Evolutionary conservation across 1,284 basidiomycete genomes (phyloP).

Genomic region (Cyathus olla): DNA sequence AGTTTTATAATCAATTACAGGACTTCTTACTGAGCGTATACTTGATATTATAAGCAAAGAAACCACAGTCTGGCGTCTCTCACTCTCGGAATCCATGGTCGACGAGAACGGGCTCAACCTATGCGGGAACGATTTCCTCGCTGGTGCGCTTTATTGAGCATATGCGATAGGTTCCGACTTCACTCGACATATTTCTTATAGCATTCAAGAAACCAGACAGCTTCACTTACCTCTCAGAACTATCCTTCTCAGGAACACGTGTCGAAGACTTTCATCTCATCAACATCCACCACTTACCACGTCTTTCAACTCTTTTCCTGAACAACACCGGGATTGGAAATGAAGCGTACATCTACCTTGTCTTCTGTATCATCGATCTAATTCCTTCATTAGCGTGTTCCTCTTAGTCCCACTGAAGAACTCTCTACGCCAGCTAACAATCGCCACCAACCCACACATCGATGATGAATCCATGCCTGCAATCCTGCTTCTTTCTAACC

Average conservation of each 20-base stretch:
- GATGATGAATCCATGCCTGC: slow-evolving; percentile 67
- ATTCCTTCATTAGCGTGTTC: slow-evolving; percentile 57
- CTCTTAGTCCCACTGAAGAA: slow-evolving; percentile 65
- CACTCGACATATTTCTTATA: slow-evolving; percentile 28
- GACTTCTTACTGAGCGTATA: slow-evolving; percentile 51
- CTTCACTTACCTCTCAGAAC: slow-evolving; percentile 60
- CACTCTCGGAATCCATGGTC: slow-evolving; percentile 55
- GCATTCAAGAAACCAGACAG: slow-evolving; percentile 62
- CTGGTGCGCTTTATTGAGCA: slow-evolving; percentile 42
- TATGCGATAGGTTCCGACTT: slow-evolving; percentile 2
- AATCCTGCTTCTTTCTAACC: slow-evolving; percentile 56
- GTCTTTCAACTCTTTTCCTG: slow-evolving; percentile 59
- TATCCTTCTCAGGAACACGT: slow-evolving; percentile 57
- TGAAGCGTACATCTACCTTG: slow-evolving; percentile 59
- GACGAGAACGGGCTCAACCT: slow-evolving; percentile 63
- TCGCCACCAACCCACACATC: slow-evolving; percentile 63
- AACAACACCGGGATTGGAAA: slow-evolving; percentile 68
- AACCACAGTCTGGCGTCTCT: slow-evolving; percentile 49
- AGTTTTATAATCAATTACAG: slow-evolving; percentile 28
- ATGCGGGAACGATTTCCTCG: slow-evolving; percentile 50
- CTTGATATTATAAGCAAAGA: slow-evolving; percentile 49
- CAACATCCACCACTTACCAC: slow-evolving; percentile 64
- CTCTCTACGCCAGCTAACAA: slow-evolving; percentile 60
- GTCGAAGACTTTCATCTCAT: slow-evolving; percentile 61
- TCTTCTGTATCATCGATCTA: not conserved